Base-by-base conservation (phyloP, 106 monocot species). In the Posidonia australis region DNA sequence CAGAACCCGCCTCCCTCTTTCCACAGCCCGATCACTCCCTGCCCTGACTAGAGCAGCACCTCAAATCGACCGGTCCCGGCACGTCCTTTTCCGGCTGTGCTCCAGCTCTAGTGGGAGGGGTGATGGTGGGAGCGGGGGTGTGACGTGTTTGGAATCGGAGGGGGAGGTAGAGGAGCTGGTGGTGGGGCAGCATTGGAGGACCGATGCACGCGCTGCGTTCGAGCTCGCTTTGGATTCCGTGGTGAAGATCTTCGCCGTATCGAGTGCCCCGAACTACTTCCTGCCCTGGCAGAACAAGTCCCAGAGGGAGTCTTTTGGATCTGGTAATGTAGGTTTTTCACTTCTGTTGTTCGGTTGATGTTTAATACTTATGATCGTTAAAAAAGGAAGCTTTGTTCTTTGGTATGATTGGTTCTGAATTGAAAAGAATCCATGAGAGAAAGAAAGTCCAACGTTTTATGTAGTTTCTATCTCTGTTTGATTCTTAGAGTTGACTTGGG, bases 261-360 rank as follows among this genome's bases (percentile, higher is more conserved):
- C 98, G 0, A 91, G 91, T 51, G 85, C 85, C 68, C 98, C 98
- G 42, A 99, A 85, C 44, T 99, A 99, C 76, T 99, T 91, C 71
- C 79, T 91, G 0, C 98, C 98, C 5, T 99, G 98, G 98, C 98
- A 91, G 83, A 99, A 91, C 68, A 99, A 99, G 60, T 80, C 98
- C 5, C 91, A 99, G 83, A 72, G 88, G 73, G 98, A 91, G 77
- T 85, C 81, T 54, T 91, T 81, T 74, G 98, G 98, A 18, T 99
- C 98, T 2, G 96, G 96, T 90, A 65, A 64, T 45, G 44, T 17
- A 1, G 1, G 12, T 44, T 43, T 13, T 52, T 11, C 28, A 13
- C 11, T 22, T 70, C 26, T 48, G 7, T 25, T 23, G 1, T 57
- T 54, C 0, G 1, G 54, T 48, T 44, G 55, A 30, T 57, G 28